Base-by-base conservation (phyloP, 371 early-diverging fungal genomes). In the Mucor sp. region DNA sequence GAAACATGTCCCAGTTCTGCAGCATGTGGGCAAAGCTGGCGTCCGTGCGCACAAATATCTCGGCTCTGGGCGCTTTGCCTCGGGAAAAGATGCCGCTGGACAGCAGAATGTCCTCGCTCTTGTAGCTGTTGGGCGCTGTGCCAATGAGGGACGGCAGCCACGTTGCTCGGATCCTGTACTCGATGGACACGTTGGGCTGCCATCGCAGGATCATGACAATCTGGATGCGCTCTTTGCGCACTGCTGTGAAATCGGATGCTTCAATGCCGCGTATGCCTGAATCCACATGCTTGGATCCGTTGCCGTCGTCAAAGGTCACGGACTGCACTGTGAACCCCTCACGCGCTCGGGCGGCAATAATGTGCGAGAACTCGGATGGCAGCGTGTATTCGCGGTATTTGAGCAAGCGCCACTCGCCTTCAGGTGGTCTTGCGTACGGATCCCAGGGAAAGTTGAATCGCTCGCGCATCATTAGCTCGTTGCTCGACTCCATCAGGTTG, bases 171-270 rank as follows among this genome's bases (percentile, higher is more conserved):
- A 97, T 90, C 44, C 90, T 87, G 79, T 97, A 97, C 33, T 93
- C 90, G 28, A 98, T 89, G 0, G 91, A 91, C 30, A 97, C 90
- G 68, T 94, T 92, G 1, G 95, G 94, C 27, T 94, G 90, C 96
- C 96, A 96, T 5, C 87, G 87, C 70, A 94, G 69, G 25, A 84
- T 81, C 75, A 96, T 78, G 41, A 82, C 83, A 32, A 95, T 81
- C 48, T 88, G 87, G 8, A 93, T 82, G 50, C 88, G 87, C 61
- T 88, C 88, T 44, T 82, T 82, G n/a, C 68, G 72, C 5, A 78
- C 62, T 3, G 75, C 23, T 4, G 71, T 66, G 11, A 72, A 56
- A 63, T 77, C 72, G 0, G 68, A 37, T 0, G 73, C 72, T 58
- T 74, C 68, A 19, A 74, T 55, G 14, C 73, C 66, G 11, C 63